These are phyloP conservation scores for Ligustrum vulgare DNA, from an alignment of 257 asterid genomes.

Conservation along the genomic window DNA sequence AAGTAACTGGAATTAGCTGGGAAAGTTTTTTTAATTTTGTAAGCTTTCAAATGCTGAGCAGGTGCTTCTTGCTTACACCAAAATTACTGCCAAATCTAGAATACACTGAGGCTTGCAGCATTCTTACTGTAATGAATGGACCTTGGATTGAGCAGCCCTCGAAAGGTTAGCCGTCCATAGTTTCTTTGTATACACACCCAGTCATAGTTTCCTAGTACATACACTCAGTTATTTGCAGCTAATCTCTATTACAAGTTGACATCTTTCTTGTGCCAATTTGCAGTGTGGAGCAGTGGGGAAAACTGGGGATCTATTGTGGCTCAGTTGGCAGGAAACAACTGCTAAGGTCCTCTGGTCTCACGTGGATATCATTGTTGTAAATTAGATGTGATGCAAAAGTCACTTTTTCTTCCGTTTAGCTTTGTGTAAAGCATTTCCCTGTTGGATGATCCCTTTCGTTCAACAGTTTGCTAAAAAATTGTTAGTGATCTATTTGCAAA, in stretches of 20 bases:
- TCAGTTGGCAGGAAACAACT: conserved; percentile 26
- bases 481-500: background rate
- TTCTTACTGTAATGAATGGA: conserved; percentile 82
- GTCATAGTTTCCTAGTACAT: background rate
- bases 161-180: conserved; percentile 52
- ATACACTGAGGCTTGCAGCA: conserved; percentile 77
- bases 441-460: background rate
- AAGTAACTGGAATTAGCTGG: background rate
- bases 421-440: background rate
- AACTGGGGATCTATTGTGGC: conserved; percentile 57
- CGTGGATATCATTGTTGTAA: background rate
- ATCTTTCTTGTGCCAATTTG: conserved; percentile 18
- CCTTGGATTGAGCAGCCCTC: conserved; percentile 94
- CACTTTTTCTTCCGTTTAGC: background rate
- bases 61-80: conserved; percentile 95
- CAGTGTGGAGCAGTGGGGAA: conserved; percentile 84
- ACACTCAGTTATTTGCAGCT: background rate
- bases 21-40: conserved; percentile 4
- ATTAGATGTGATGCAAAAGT: background rate
- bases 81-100: conserved; percentile 79
- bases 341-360: conserved; percentile 18
- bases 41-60: conserved; percentile 30
- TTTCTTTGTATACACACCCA: background rate
- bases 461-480: background rate
- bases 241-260: background rate